Evolutionary conservation across 2,329 filamentous ascomycete genomes (phyloP).

Genomic region (Escovopsis sp.): DNA sequence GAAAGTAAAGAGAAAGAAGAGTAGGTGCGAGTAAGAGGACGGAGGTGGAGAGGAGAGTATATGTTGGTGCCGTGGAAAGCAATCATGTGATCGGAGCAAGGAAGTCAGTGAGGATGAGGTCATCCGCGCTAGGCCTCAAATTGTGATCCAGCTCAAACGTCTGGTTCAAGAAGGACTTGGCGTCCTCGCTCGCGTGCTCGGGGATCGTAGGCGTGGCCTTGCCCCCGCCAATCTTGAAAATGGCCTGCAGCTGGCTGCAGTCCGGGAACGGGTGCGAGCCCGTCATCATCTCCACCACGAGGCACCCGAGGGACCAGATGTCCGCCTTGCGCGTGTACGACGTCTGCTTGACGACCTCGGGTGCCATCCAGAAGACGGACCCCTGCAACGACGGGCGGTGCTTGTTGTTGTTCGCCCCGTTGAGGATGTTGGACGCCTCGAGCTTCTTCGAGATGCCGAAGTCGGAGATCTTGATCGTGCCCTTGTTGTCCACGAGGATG

Average conservation of each 20-base stretch:
- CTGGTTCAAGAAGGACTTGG: slow-evolving; percentile 64
- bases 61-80: background rate
- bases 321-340: slow-evolving; percentile 97
- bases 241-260: slow-evolving; percentile 91
- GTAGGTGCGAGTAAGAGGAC: too few species aligned
- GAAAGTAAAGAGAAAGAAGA: too few species aligned
- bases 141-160: slow-evolving; percentile 96
- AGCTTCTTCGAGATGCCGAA: slow-evolving; percentile 98
- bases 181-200: slow-evolving; percentile 71
- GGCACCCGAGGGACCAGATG: slow-evolving; percentile 93
- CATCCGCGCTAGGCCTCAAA: slow-evolving; percentile 79
- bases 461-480: slow-evolving; percentile 97
- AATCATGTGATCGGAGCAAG: slow-evolving; percentile 50
- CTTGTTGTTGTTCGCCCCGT: slow-evolving; percentile 49
- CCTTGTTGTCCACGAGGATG: slow-evolving; percentile 97
- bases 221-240: slow-evolving; percentile 92
- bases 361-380: slow-evolving; percentile 99
- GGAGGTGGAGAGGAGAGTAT: too few species aligned
- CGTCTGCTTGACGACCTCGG: slow-evolving; percentile 94
- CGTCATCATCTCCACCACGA: slow-evolving; percentile 99
- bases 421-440: slow-evolving; percentile 74
- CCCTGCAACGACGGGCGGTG: slow-evolving; percentile 74
- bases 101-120: slow-evolving; percentile 73
- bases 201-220: slow-evolving; percentile 81
- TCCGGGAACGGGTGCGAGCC: slow-evolving; percentile 92